Conservation (phyloP, 1,139 yeast species). For the Geotrichum reessii region DNA sequence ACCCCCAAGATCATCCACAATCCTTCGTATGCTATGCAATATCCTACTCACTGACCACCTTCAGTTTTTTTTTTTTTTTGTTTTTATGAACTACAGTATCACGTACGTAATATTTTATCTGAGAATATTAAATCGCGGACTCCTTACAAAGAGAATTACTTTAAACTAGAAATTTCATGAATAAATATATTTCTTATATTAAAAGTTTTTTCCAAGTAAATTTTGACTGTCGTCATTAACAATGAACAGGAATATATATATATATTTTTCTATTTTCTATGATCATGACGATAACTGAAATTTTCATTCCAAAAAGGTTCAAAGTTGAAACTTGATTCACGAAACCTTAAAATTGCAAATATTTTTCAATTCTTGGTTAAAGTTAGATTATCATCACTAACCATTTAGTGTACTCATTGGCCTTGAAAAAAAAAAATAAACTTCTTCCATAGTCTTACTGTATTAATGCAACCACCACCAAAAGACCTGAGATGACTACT, state of each 20-base stretch:
- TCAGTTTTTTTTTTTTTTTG: too few species aligned
- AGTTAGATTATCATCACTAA: neutral
- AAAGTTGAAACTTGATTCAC: neutral
- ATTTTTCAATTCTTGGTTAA: neutral
- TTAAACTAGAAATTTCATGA: too few species aligned
- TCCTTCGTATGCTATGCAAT: neutral
- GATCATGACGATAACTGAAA: neutral
- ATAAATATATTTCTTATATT: too few species aligned
- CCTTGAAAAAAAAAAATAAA: neutral
- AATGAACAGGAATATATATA: too few species aligned
- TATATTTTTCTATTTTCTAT: neutral
- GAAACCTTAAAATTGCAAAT: too few species aligned
- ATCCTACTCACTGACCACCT: neutral
- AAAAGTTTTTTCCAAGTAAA: too few species aligned
- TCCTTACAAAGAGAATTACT: too few species aligned
- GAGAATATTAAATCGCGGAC: too few species aligned
- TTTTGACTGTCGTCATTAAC: too few species aligned
- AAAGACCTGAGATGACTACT: neutral
- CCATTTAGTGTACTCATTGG: neutral
- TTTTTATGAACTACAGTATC: too few species aligned
- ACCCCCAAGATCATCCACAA: neutral
- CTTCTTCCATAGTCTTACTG: neutral
- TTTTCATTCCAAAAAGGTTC: neutral
- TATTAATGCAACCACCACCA: neutral
- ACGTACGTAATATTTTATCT: too few species aligned